These are phyloP conservation scores for Tuctoria greenei DNA, from an alignment of 176 grass and related monocot species.

Conservation along the genomic window DNA sequence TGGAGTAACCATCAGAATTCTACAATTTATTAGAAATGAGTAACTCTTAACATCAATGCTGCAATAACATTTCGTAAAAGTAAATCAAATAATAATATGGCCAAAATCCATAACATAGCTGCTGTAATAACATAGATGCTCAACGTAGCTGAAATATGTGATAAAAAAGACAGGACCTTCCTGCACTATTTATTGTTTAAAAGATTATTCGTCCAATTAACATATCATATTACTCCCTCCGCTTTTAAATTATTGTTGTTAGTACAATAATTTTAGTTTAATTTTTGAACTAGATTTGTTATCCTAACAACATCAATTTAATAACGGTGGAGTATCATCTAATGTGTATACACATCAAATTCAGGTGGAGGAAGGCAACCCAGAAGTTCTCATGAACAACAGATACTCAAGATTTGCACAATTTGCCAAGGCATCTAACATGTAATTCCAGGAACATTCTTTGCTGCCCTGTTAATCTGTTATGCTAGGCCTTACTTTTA, in stretches of 20 bases:
- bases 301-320: too few species aligned
- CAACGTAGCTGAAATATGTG: too few species aligned
- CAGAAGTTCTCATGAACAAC: constrained; percentile 54
- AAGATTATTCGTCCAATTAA: not conserved
- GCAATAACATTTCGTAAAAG: not conserved
- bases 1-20: not conserved
- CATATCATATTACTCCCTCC: not conserved
- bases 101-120: not conserved
- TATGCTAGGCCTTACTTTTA: not conserved
- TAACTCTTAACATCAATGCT: not conserved
- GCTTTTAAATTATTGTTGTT: too few species aligned
- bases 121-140: not conserved
- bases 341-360: constrained; percentile 2
- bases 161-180: too few species aligned
- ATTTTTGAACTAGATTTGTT: too few species aligned
- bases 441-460: constrained; percentile 46
- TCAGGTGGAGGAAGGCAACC: constrained; percentile 90
- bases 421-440: constrained; percentile 67
- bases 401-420: constrained; percentile 64
- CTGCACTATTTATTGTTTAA: not conserved
- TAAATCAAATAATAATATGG: not conserved
- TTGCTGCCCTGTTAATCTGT: not conserved
- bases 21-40: not conserved
- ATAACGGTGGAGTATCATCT: not conserved
- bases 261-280: too few species aligned